Evolutionary conservation across 1,139 yeast genomes (phyloP), one percentile per base, ranked within the genome.

Genomic region (Blastobotrys proliferans): DNA sequence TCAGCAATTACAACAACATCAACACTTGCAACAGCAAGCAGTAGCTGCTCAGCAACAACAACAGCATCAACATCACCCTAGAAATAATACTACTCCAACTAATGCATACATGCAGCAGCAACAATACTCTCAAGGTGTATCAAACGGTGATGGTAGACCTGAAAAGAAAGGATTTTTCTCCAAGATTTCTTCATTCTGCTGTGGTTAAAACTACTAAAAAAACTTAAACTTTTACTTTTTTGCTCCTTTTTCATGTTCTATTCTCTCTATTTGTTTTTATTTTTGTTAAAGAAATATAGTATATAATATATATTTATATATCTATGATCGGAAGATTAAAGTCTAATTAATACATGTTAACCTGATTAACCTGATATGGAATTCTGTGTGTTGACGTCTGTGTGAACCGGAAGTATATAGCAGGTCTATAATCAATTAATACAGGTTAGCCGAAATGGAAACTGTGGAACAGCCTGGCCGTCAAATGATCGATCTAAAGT

Each of bases 91-190:
- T 19, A 37, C 36, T 37, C 21, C 5, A 31, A 3, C 35, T 18
- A 34, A 34, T 11, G 21, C 37, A 6, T 34, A 34, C 18, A 21
- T 21, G 18, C 26, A 19, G 14, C 35, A 31, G 19, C 35, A 31
- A 18, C 6, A 14, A n/a, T 34, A 34, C 18, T 34, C 37, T 21
- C 37, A 34, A 34, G 21, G 18, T 14, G 17, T 20, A 4, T 17
- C 13, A 13, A 19, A 19, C n/a, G 28, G 22, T 14, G 26, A 36
- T 17, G 13, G 11, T 34, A 46, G 47, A 3, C 53, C 46, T 21
- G 63, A 56, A 44, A 50, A 51, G 45, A 55, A 54, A 40, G 65
- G 65, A 11, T 55, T 61, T 41, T 62, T 62, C 59, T 51, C 55
- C 22, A 58, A 56, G 45, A 51, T 61, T 34, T 55, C 58, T 20